Evolutionary conservation across 768 basidiomycete species (phyloP).

Genomic region (Cyclocybe cylindracea): DNA sequence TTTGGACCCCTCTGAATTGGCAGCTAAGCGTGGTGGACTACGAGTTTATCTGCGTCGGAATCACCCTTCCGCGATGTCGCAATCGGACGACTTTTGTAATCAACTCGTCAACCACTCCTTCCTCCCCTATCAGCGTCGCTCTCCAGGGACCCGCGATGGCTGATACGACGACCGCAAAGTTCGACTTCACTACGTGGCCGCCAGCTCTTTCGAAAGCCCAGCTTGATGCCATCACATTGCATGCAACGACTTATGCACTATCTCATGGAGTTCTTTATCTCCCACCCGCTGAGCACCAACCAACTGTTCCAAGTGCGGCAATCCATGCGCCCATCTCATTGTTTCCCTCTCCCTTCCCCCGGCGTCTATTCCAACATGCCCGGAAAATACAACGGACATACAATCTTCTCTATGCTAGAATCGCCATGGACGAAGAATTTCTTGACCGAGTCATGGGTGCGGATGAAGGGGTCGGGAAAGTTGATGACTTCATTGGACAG

Average conservation of each 20-base stretch:
- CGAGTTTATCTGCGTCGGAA: not conserved
- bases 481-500: slow-evolving; percentile 84
- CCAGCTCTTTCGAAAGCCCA: slow-evolving; percentile 63
- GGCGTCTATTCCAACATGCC: slow-evolving; percentile 65
- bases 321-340: slow-evolving; percentile 92
- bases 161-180: slow-evolving; percentile 26
- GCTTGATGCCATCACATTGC: slow-evolving; percentile 55
- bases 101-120: not conserved
- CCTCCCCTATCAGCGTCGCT: not conserved
- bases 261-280: slow-evolving; percentile 86
- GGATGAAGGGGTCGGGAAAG: slow-evolving; percentile 71
- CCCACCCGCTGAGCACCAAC: slow-evolving; percentile 51
- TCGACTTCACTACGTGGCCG: slow-evolving; percentile 70
- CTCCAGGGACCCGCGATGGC: not conserved
- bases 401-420: slow-evolving; percentile 82
- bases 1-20: too few relatives aligned
- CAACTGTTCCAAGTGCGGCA: slow-evolving; percentile 60
- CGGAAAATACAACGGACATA: slow-evolving; percentile 71
- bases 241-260: slow-evolving; percentile 82
- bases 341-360: slow-evolving; percentile 86
- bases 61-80: slow-evolving; percentile 16
- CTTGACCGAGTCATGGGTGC: slow-evolving; percentile 85
- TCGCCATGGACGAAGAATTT: slow-evolving; percentile 79
- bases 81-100: slow-evolving; percentile 16
- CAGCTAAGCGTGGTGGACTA: too few relatives aligned